Percentiles rank a stretch among this genome's conserved stretches.
Conservation (phyloP, 306 rosid genomes). For the Alnus glutinosa region DNA sequence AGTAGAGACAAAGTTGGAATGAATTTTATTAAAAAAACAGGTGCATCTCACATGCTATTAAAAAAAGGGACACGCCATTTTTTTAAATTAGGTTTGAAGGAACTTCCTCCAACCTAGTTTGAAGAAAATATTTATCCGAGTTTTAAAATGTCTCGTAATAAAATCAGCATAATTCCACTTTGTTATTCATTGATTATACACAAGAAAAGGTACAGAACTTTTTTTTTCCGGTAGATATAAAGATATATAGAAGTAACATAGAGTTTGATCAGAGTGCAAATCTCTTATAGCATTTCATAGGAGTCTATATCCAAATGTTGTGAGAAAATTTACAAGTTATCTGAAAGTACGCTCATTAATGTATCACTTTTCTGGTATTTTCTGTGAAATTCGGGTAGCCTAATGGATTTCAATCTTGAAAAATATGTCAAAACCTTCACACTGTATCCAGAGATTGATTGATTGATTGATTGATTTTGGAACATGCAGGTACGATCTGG, state of each 20-base stretch:
- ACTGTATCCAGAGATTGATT: slow-evolving; percentile 24
- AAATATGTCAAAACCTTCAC: not conserved
- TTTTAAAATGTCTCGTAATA: slow-evolving; percentile 9
- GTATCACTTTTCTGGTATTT: not conserved
- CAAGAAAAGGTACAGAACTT: not conserved
- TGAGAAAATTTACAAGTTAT: not conserved
- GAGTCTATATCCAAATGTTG: not conserved
- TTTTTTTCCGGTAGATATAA: too few relatives aligned
- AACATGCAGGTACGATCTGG: slow-evolving; percentile 74
- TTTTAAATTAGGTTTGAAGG: too few relatives aligned
- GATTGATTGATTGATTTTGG: slow-evolving; percentile 34
- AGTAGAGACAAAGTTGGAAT: too few relatives aligned
- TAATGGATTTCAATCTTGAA: not conserved
- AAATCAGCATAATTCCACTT: not conserved
- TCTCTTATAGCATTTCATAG: not conserved
- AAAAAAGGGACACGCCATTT: too few relatives aligned
- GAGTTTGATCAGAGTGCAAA: not conserved
- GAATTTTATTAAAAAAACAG: too few relatives aligned
- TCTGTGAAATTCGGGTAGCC: too few relatives aligned
- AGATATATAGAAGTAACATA: not conserved
- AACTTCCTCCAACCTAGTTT: too few relatives aligned
- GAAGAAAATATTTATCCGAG: too few relatives aligned
- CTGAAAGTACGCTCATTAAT: too few relatives aligned
- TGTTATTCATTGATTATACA: not conserved
- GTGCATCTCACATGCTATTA: too few relatives aligned